Evolutionary conservation across 495 filamentous ascomycete genomes (phyloP).

Genomic region (Clohesyomyces aquaticus): DNA sequence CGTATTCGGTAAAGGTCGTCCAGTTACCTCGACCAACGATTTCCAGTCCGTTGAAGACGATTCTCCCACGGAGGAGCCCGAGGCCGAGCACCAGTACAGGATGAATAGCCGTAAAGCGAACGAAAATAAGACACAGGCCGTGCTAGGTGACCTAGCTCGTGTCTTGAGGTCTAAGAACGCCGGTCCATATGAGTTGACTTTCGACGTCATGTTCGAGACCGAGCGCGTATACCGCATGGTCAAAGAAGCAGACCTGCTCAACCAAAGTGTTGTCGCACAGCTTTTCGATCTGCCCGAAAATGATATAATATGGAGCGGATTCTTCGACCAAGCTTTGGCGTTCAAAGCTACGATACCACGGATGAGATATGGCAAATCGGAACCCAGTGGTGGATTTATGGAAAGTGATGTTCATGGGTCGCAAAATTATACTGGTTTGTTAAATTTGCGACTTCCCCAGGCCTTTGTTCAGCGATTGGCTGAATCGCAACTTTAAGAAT

Average conservation of each 20-base stretch:
- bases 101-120: slow-evolving; percentile 6
- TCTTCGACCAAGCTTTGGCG: slow-evolving; percentile 52
- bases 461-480: slow-evolving; percentile 16
- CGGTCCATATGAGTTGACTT: slow-evolving; percentile 56
- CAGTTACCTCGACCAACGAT: neutral
- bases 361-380: slow-evolving; percentile 26
- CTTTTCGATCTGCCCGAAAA: slow-evolving; percentile 46
- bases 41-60: neutral
- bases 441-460: slow-evolving; percentile 21
- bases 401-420: slow-evolving; percentile 50
- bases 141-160: slow-evolving; percentile 46
- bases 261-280: slow-evolving; percentile 37
- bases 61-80: neutral
- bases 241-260: slow-evolving; percentile 47
- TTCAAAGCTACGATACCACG: slow-evolving; percentile 53
- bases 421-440: slow-evolving; percentile 45
- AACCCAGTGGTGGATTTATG: slow-evolving; percentile 41
- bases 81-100: neutral
- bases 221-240: slow-evolving; percentile 45
- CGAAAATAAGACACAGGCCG: slow-evolving; percentile 19
- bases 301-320: slow-evolving; percentile 49
- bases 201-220: slow-evolving; percentile 55
- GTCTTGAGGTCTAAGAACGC: slow-evolving; percentile 57
- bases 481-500: neutral
- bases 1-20: slow-evolving; percentile 11